These are phyloP conservation scores for Mantamonas sphyraenae DNA, from an alignment of 78 protist genomes.

Conservation along the genomic window DNA sequence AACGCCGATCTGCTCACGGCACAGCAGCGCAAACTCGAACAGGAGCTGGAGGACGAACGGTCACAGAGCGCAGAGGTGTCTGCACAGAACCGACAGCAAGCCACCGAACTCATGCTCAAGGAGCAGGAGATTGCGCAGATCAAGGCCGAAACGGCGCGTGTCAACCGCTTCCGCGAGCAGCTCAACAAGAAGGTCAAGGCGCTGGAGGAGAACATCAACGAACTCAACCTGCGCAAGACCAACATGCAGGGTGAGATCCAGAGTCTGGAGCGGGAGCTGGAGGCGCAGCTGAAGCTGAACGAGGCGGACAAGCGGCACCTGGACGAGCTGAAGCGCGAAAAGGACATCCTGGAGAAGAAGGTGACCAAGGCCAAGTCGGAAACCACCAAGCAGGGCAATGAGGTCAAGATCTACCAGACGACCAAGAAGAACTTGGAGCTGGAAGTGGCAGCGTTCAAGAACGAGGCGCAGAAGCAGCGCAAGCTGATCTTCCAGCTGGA, in stretches of 20 bases:
- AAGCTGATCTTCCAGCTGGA: slow-evolving; percentile 43
- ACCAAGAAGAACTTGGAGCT: slow-evolving; percentile 31
- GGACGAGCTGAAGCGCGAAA: slow-evolving; percentile 34
- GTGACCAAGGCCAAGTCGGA: slow-evolving; percentile 12
- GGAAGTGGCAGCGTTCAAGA: slow-evolving; percentile 45
- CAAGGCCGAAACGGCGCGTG: not conserved
- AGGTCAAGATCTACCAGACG: slow-evolving; percentile 16
- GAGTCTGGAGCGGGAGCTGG: slow-evolving; percentile 24
- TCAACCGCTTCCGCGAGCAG: not conserved
- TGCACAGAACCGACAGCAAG: not conserved
- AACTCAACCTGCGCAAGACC: slow-evolving; percentile 13
- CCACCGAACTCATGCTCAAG: slow-evolving; percentile 29
- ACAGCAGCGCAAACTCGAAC: slow-evolving; percentile 28
- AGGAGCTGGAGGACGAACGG: slow-evolving; percentile 35
- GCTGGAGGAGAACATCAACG: slow-evolving; percentile 30
- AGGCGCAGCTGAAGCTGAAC: slow-evolving; percentile 9
- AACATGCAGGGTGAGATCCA: not conserved
- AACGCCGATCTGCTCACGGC: slow-evolving; percentile 27
- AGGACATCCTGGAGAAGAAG: slow-evolving; percentile 31
- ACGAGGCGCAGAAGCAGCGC: slow-evolving; percentile 29
- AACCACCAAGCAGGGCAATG: slow-evolving; percentile 14
- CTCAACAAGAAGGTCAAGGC: slow-evolving; percentile 10
- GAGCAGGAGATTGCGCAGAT: slow-evolving; percentile 21
- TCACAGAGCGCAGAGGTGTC: not conserved
- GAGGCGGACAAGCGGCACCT: slow-evolving; percentile 18